These are phyloP conservation scores for Hortaea sp. DNA, from an alignment of 2,329 filamentous ascomycete genomes.

Conservation along the genomic window DNA sequence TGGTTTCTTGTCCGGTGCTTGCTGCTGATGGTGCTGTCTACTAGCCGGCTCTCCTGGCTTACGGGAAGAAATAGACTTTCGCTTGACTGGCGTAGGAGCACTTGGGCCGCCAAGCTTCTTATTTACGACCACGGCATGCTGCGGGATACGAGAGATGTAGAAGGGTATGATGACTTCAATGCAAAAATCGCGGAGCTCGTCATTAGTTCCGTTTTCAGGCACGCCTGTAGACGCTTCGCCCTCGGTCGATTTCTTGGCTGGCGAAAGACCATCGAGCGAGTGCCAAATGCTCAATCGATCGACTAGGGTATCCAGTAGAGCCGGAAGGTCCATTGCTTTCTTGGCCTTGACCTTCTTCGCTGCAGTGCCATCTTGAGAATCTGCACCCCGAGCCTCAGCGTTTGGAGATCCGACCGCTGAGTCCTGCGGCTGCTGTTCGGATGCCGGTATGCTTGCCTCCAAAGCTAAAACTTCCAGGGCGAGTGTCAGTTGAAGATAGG, in stretches of 20 bases:
- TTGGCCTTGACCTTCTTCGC: conserved; percentile 32
- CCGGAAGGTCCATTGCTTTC: conserved; percentile 52
- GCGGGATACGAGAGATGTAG: conserved; percentile 66
- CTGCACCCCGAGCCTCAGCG: background rate
- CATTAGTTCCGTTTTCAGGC: conserved; percentile 29
- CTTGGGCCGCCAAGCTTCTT: conserved; percentile 66
- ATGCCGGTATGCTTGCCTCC: conserved; percentile 35
- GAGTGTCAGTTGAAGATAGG: conserved; percentile 69
- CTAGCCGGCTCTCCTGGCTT: conserved; percentile 30
- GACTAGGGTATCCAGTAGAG: conserved; percentile 61
- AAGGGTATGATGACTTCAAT: conserved; percentile 73
- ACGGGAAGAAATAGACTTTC: conserved; percentile 34
- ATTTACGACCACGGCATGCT: conserved; percentile 59
- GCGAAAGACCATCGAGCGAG: conserved; percentile 57
- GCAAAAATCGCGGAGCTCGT: conserved; percentile 66
- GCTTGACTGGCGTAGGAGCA: conserved; percentile 46
- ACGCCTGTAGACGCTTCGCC: conserved; percentile 2
- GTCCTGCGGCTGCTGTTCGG: background rate
- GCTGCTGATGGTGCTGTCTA: conserved; percentile 23
- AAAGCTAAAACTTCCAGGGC: conserved; percentile 68
- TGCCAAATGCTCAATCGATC: conserved; percentile 80
- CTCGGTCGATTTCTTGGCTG: conserved; percentile 22
- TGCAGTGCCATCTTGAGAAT: background rate
- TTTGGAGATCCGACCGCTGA: background rate
- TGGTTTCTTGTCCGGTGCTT: conserved; percentile 25